Evolutionary conservation across 2,329 filamentous ascomycete genomes (phyloP).

Genomic region (Scorias spongiosa): DNA sequence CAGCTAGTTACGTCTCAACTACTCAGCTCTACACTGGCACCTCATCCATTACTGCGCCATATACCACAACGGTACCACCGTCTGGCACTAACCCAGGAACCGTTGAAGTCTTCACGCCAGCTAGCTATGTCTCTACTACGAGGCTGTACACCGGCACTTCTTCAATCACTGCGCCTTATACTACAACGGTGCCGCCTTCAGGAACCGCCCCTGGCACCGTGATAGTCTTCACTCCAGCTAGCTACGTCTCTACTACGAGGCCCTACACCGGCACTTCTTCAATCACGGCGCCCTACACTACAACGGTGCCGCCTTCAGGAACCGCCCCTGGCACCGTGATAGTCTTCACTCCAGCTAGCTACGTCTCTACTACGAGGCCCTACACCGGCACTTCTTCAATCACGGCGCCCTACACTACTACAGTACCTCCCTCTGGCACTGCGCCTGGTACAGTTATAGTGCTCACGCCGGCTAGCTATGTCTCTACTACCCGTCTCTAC

Average conservation of each 20-base stretch:
- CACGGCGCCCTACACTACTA: background rate
- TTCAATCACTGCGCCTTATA: background rate
- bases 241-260: background rate
- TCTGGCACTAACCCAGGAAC: conserved; percentile 2
- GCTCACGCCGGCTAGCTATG: background rate
- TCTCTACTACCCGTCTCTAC: background rate
- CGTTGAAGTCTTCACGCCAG: background rate
- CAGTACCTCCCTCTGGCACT: conserved; percentile 2
- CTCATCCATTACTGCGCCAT: conserved; percentile 1
- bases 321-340: conserved; percentile 2
- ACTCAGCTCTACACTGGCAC: conserved; percentile 3
- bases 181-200: conserved; percentile 1
- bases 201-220: conserved; percentile 1
- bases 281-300: conserved; percentile 2
- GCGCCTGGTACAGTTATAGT: conserved; percentile 1
- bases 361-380: conserved; percentile 2
- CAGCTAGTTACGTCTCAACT: background rate
- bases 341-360: conserved; percentile 1
- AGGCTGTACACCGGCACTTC: background rate
- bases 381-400: conserved; percentile 1
- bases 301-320: conserved; percentile 2
- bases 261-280: conserved; percentile 1
- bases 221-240: background rate
- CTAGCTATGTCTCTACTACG: conserved; percentile 1
- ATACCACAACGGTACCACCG: conserved; percentile 1